phyloP scores from a whole-genome alignment of 257 asterid species.

The Lantana camara region DNA sequence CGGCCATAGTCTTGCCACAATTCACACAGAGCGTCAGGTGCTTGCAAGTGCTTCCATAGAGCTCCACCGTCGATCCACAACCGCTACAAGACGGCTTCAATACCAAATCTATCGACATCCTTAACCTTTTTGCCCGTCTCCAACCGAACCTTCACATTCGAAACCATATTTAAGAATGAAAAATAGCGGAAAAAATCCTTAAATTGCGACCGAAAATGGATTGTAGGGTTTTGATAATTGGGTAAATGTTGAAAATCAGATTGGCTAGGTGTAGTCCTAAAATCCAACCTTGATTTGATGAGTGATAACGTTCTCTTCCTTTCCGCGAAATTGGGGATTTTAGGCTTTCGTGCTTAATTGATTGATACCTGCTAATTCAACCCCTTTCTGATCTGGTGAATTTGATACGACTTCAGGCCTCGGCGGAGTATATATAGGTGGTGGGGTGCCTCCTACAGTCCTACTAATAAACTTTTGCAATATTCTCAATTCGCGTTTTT shows the following conservation, averaged over 20 bases:
- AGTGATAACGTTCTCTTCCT: not conserved
- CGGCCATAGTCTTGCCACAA: conserved; percentile 88
- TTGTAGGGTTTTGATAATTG: conserved; percentile 30
- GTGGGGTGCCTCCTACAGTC: too few species aligned
- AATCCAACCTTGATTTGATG: conserved; percentile 20
- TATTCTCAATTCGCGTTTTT: too few species aligned
- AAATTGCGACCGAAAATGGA: not conserved
- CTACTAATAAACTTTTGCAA: too few species aligned
- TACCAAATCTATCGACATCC: conserved; percentile 72
- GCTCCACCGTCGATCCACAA: conserved; percentile 80
- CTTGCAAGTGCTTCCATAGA: conserved; percentile 90
- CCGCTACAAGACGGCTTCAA: conserved; percentile 83
- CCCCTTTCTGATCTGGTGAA: not conserved
- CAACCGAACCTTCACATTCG: not conserved
- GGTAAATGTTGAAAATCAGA: too few species aligned
- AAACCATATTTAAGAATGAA: conserved; percentile 11
- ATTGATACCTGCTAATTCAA: not conserved
- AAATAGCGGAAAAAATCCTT: not conserved
- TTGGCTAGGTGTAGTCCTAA: not conserved
- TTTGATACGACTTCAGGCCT: too few species aligned
- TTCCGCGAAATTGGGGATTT: conserved; percentile 6
- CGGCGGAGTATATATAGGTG: not conserved
- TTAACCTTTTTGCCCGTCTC: not conserved
- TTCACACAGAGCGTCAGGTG: conserved; percentile 81
- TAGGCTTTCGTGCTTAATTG: conserved; percentile 5